These are phyloP conservation scores for Thraustotheca clavata DNA, from an alignment of 352 stramenopile species.

Conservation along the genomic window DNA sequence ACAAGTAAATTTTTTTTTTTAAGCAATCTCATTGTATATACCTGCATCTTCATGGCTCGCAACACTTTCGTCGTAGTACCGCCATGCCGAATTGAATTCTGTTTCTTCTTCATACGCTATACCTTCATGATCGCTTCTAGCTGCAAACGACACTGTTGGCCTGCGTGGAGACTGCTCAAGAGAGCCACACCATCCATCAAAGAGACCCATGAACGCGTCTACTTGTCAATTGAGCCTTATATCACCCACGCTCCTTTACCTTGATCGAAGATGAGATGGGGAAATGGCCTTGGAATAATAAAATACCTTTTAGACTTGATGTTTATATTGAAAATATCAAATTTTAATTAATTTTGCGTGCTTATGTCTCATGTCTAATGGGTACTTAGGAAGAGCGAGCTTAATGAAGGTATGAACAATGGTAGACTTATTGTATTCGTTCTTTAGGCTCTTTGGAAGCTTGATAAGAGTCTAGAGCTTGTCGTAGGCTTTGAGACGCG, in stretches of 20 bases:
- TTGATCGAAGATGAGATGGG: too few relatives aligned
- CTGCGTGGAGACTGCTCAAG: background rate
- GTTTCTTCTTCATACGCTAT: background rate
- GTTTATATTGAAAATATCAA: too few relatives aligned
- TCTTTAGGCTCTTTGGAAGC: too few relatives aligned
- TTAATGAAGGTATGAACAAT: too few relatives aligned
- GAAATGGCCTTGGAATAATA: too few relatives aligned
- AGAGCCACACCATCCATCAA: background rate
- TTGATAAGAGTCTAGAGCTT: constrained; percentile 19
- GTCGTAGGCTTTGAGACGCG: constrained; percentile 20
- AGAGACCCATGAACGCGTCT: background rate
- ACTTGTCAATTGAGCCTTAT: too few relatives aligned
- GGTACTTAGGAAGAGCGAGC: too few relatives aligned
- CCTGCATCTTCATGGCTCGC: background rate
- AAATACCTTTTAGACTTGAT: too few relatives aligned
- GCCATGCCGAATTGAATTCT: constrained; percentile 2
- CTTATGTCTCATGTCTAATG: too few relatives aligned
- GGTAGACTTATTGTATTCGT: background rate
- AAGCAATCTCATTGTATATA: background rate
- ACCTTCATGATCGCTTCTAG: background rate
- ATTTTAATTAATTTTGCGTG: too few relatives aligned
- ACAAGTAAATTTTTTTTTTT: background rate
- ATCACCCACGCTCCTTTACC: too few relatives aligned
- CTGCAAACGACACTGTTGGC: background rate
- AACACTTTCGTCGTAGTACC: constrained; percentile 1